Conservation (phyloP, 169 alveolate genomes). For the Perkinsus olseni region DNA sequence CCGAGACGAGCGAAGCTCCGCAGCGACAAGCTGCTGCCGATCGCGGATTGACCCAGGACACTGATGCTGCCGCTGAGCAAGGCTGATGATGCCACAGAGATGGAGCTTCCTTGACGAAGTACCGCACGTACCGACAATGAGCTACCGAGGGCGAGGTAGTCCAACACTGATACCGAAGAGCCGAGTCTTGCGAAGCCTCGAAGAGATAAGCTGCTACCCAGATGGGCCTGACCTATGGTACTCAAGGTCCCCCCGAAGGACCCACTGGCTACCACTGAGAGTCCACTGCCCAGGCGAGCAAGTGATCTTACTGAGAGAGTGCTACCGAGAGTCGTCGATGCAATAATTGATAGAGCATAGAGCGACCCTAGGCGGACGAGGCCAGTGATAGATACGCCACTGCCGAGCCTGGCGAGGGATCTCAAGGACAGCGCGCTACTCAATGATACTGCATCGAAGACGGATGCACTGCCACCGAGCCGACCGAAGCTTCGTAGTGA, state of each 20-base stretch:
- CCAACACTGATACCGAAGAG: background rate
- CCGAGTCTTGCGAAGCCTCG: background rate
- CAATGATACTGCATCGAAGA: background rate
- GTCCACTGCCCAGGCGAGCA: background rate
- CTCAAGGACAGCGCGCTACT: background rate
- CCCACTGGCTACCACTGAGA: background rate
- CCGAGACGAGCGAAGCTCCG: background rate
- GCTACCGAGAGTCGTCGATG: background rate
- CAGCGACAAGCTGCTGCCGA: background rate
- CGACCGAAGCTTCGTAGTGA: constrained; percentile 4
- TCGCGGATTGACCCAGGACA: background rate
- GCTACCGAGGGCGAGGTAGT: background rate
- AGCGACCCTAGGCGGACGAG: background rate
- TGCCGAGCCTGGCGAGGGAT: background rate
- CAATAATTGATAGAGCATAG: background rate
- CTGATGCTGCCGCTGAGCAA: background rate
- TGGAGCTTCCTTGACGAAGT: background rate
- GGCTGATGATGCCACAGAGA: background rate
- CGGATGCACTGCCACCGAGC: background rate
- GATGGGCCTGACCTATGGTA: background rate
- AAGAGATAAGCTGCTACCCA: background rate
- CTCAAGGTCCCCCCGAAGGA: background rate
- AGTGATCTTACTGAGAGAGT: background rate
- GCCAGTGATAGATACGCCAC: background rate
- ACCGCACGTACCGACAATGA: background rate